Percentiles rank a stretch among this genome's conserved stretches.
phyloP scores from a whole-genome alignment of 257 asterid genomes.

The Solanum etuberosum region DNA sequence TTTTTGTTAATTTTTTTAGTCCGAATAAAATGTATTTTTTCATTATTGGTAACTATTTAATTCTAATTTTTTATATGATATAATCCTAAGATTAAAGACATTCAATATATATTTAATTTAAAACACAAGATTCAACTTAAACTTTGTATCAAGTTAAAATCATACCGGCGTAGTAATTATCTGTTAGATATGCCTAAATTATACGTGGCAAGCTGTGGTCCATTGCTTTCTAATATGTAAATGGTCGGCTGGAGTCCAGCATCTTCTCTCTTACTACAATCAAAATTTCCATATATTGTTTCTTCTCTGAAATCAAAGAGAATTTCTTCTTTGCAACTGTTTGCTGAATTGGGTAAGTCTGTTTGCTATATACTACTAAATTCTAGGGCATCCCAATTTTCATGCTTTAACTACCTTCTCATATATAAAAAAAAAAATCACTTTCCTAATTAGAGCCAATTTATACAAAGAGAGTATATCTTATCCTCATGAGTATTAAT shows the following conservation, averaged over 20 bases:
- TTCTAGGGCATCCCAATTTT: neutral
- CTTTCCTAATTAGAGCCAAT: neutral
- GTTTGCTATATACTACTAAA: neutral
- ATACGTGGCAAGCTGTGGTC: slow-evolving; percentile 48
- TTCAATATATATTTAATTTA: neutral
- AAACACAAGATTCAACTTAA: neutral
- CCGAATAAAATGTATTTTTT: neutral
- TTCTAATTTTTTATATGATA: neutral
- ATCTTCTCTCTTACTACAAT: slow-evolving; percentile 23
- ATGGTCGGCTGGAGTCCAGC: slow-evolving; percentile 49
- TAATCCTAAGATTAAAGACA: neutral
- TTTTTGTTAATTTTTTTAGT: neutral
- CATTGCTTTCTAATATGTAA: slow-evolving; percentile 33
- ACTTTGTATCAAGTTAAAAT: too few species aligned
- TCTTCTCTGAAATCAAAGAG: slow-evolving; percentile 20
- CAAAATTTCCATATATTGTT: slow-evolving; percentile 16
- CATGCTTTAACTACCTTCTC: neutral
- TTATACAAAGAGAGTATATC: neutral
- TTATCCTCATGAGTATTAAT: neutral
- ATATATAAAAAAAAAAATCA: too few species aligned
- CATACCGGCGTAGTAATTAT: neutral
- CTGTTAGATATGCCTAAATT: slow-evolving; percentile 11
- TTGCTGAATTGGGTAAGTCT: neutral
- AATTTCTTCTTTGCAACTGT: slow-evolving; percentile 10
- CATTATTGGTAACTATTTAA: neutral